phyloP scores from a whole-genome alignment of 306 rosid genomes.

The Acmispon strigosus region DNA sequence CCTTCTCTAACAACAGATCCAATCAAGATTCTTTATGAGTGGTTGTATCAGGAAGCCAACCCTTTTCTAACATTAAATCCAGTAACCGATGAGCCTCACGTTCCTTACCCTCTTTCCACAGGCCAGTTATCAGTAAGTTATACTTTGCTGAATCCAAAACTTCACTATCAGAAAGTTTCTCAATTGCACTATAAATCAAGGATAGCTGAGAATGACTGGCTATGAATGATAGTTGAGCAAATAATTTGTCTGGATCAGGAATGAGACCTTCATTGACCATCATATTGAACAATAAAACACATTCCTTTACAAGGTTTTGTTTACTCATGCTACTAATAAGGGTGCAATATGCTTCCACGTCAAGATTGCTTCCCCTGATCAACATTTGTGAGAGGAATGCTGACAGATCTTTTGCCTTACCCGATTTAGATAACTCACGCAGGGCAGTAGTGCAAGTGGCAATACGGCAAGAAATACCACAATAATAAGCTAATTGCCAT shows the following conservation, averaged over 20 bases:
- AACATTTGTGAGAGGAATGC: slow-evolving; percentile 54
- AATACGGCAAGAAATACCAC: slow-evolving; percentile 42
- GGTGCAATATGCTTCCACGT: slow-evolving; percentile 52
- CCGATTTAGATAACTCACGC: slow-evolving; percentile 41
- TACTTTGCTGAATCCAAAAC: slow-evolving; percentile 38
- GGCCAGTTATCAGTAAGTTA: slow-evolving; percentile 57
- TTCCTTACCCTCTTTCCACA: slow-evolving; percentile 74
- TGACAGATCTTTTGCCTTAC: slow-evolving; percentile 29
- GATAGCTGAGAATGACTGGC: slow-evolving; percentile 45
- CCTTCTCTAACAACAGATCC: slow-evolving; percentile 50
- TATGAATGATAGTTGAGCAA: slow-evolving; percentile 44
- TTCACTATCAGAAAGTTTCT: slow-evolving; percentile 27
- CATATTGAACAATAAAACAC: slow-evolving; percentile 47
- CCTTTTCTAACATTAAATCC: slow-evolving; percentile 79
- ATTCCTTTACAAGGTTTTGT: slow-evolving; percentile 40
- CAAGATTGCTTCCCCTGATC: slow-evolving; percentile 46
- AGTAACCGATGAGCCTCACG: slow-evolving; percentile 43
- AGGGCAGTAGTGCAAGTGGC: slow-evolving; percentile 49
- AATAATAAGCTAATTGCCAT: slow-evolving; percentile 44
- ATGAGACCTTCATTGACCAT: slow-evolving; percentile 54
- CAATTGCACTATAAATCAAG: slow-evolving; percentile 43
- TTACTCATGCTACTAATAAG: slow-evolving; percentile 50
- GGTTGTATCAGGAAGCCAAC: slow-evolving; percentile 75
- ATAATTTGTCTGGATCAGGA: slow-evolving; percentile 58
- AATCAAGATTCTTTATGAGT: slow-evolving; percentile 73